Conservation (phyloP, 2,329 filamentous ascomycete species). For the Lasiodiplodia theobromae region DNA sequence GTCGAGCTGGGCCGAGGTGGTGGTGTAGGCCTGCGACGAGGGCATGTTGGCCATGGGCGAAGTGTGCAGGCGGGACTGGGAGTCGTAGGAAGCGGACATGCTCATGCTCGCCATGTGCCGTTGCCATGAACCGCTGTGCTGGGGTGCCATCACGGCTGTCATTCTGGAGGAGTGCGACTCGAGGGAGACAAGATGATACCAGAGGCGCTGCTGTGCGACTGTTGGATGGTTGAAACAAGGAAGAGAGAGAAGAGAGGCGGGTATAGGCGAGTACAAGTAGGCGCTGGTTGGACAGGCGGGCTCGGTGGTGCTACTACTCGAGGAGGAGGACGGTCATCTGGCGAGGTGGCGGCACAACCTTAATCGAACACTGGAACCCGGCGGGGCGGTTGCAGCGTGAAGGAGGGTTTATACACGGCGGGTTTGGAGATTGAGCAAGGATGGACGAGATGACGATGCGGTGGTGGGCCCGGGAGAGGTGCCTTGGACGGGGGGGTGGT, state of each 20-base stretch:
- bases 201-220: constrained; percentile 30
- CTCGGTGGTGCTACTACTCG: constrained; percentile 16
- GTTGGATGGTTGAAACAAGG: constrained; percentile 29
- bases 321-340: constrained; percentile 23
- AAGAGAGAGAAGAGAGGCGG: constrained; percentile 18
- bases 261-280: constrained; percentile 30
- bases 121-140: constrained; percentile 29
- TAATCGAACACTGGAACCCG: constrained; percentile 29
- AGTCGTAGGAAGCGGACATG: constrained; percentile 25
- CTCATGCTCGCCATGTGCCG: constrained; percentile 27
- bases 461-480: constrained; percentile 24
- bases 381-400: constrained; percentile 27
- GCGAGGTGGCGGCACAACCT: constrained; percentile 29
- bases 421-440: constrained; percentile 27
- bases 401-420: constrained; percentile 29
- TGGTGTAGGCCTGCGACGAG: constrained; percentile 25
- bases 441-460: constrained; percentile 29
- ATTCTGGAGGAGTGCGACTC: constrained; percentile 28
- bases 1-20: constrained; percentile 13
- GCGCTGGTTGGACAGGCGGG: constrained; percentile 27
- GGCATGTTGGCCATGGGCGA: constrained; percentile 24
- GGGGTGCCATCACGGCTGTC: constrained; percentile 31
- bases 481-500: constrained; percentile 3
- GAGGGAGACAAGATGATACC: constrained; percentile 30
- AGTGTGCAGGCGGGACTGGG: background rate